Base-by-base conservation (phyloP, 768 basidiomycete genomes). In the Phaeotremella skinneri region DNA sequence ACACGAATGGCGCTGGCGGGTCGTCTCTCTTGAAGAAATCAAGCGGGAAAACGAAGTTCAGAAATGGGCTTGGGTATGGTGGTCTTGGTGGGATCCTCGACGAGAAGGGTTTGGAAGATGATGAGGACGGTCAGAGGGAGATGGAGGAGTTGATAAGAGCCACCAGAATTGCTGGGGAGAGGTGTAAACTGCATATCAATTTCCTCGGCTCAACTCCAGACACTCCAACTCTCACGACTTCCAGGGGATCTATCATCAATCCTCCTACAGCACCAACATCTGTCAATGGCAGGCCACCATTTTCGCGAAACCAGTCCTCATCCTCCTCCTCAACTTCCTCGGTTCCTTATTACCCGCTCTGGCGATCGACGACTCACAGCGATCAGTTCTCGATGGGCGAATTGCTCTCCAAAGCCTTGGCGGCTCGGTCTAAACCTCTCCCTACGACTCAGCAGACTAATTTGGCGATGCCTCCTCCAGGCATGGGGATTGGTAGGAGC, bases 111-210 rank as follows among this genome's bases (percentile, higher is more conserved):
- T n/a, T 52, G 20, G 55, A 29, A 20, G 65, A 67, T 42, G 70
- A 61, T 49, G 70, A 72, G 45, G 64, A 68, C 34, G 67, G 64
- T 20, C 50, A 63, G 50, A 58, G 50, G 29, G 70, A 72, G 37
- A 17, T 66, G 29, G 61, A 65, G n/a, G 68, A 69, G 16, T 52
- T 72, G 62, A 55, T 72, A 16, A 53, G 52, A n/a, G 21, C 61
- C 17, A 60, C 70, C 4, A 54, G 59, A 34, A 37, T 65, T 20
- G 60, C 63, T 16, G 65, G 63, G 25, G 61, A 71, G 20, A 56
- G 53, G 30, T 32, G 55, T 3, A 48, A 29, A 42, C 9, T 34
- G 9, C 34, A 17, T 7, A 37, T 37, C 34, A 37, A 37, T 17
- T 37, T 37, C 34, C 17, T 37, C 9, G 34, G 34, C 7, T 37